Conservation (phyloP, 805 yeast genomes). For the Myxozyma neglecta region DNA sequence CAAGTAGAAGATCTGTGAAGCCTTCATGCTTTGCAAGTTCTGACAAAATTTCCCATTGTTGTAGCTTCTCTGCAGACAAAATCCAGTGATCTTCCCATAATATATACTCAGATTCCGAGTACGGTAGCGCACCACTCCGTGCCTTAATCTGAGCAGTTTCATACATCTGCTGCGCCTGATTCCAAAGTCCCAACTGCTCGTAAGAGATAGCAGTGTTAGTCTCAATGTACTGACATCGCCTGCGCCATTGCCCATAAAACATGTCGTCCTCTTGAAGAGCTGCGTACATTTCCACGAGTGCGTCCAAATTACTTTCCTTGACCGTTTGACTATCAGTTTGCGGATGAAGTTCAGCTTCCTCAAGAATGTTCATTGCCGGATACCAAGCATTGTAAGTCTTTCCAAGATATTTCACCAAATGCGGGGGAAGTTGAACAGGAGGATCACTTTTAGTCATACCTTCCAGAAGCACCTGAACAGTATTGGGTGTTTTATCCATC, state of each 20-base stretch:
- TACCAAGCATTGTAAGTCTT: conserved; percentile 89
- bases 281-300: conserved; percentile 84
- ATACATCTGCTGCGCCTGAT: conserved; percentile 86
- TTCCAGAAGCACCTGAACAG: conserved; percentile 76
- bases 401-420: conserved; percentile 84
- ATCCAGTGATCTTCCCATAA: conserved; percentile 99
- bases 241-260: conserved; percentile 97
- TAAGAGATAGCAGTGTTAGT: conserved; percentile 90
- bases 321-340: conserved; percentile 69
- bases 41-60: conserved; percentile 96
- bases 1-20: conserved; percentile 88
- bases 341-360: conserved; percentile 61
- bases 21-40: conserved; percentile 98
- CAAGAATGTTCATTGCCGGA: conserved; percentile 80
- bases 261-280: conserved; percentile 90
- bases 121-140: conserved; percentile 90
- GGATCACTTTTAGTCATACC: conserved; percentile 65
- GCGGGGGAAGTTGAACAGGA: conserved; percentile 87
- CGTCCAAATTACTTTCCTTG: conserved; percentile 83
- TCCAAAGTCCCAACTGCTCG: conserved; percentile 95
- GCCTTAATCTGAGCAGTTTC: conserved; percentile 97
- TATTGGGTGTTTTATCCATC: conserved; percentile 81
- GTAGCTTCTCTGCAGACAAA: conserved; percentile 91
- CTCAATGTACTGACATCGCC: conserved; percentile 91
- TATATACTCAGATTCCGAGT: conserved; percentile 90